A percentile compares a stretch with the other conserved stretches of the same genome.
Evolutionary conservation across 768 basidiomycete genomes (phyloP).

Genomic region (Symmetrospora coprosmae): DNA sequence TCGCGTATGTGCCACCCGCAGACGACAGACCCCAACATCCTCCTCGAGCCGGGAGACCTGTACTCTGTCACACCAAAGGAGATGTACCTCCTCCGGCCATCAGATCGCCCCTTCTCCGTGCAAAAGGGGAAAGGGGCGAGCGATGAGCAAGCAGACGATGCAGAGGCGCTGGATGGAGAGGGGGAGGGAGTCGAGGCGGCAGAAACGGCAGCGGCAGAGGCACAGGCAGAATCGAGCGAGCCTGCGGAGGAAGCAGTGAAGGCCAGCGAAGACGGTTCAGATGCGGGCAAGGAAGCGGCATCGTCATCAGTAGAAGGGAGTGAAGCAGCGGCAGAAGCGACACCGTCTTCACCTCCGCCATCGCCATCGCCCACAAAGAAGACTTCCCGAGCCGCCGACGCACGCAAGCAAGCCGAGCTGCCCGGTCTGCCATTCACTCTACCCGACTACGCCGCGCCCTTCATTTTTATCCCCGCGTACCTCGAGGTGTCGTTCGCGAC

Average conservation of each 20-base stretch:
- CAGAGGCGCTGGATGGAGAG: constrained; percentile 25
- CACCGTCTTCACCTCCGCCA: not conserved
- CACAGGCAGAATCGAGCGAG: constrained; percentile 24
- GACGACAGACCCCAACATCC: constrained; percentile 71
- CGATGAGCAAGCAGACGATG: constrained; percentile 11
- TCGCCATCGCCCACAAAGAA: not conserved
- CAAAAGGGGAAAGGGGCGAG: constrained; percentile 24
- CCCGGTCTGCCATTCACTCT: constrained; percentile 53
- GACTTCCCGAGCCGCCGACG: constrained; percentile 2
- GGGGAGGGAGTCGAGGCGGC: not conserved
- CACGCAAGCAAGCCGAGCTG: constrained; percentile 33
- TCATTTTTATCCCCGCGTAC: constrained; percentile 85
- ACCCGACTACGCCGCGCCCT: constrained; percentile 73
- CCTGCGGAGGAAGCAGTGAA: constrained; percentile 29
- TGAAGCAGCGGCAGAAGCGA: not conserved
- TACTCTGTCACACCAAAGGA: constrained; percentile 58
- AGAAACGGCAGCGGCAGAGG: constrained; percentile 26
- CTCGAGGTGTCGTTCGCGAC: constrained; percentile 71
- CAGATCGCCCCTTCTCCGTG: constrained; percentile 31
- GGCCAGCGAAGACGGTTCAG: constrained; percentile 14
- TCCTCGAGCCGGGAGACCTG: constrained; percentile 86
- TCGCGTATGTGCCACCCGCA: constrained; percentile 38
- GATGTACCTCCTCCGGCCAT: constrained; percentile 18
- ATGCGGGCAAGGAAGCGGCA: not conserved
- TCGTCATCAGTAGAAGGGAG: constrained; percentile 5